Base-by-base conservation (phyloP, 169 alveolate species). In the Perkinsus chesapeaki region DNA sequence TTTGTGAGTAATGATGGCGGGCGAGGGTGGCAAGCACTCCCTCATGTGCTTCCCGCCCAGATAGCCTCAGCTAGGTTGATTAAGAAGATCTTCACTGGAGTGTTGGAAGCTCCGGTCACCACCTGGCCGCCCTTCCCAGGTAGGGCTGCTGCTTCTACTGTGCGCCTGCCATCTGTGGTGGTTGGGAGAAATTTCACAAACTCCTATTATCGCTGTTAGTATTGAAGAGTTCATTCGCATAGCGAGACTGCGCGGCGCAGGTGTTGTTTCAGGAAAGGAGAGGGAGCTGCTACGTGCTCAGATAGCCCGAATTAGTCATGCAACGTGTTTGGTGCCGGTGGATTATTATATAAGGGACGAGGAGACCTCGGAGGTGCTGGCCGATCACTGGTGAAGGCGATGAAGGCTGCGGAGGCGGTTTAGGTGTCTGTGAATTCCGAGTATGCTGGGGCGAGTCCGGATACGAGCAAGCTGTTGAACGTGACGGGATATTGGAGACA, bases 51-150 rank as follows among this genome's bases (percentile, higher is more conserved):
- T 0, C 97, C 98, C 39, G 96, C 95, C 72, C 96, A 97, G 92
- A 93, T 97, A 19, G 90, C 82, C 39, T 95, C 94, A 9, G 96
- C 98, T 12, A 95, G 96, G 93, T 92, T 95, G 94, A 93, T 97
- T 27, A 97, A 96, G 94, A 95, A 97, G 95, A 91, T 96, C 47
- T 94, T 96, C 48, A 96, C 98, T 73, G 98, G 98, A 73, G 94
- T 95, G 93, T 93, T 97, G 92, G 95, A 96, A 93, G 96, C 97
- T 10, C 93, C 93, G 39, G 94, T 97, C 36, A 93, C 94, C 90
- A 91, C 96, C 47, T 96, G 95, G 94, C 98, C 97, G n/a, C 96
- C 96, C 5, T 97, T 97, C 95, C 96, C 97, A 5, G 60, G 60
- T 43, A 43, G 60, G 23, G 5, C 60, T 5, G 60, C 60, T 9